Percentiles rank a stretch among this genome's conserved stretches.
Conservation (phyloP, 2,329 filamentous ascomycete genomes). For the Botrytis deweyae region DNA sequence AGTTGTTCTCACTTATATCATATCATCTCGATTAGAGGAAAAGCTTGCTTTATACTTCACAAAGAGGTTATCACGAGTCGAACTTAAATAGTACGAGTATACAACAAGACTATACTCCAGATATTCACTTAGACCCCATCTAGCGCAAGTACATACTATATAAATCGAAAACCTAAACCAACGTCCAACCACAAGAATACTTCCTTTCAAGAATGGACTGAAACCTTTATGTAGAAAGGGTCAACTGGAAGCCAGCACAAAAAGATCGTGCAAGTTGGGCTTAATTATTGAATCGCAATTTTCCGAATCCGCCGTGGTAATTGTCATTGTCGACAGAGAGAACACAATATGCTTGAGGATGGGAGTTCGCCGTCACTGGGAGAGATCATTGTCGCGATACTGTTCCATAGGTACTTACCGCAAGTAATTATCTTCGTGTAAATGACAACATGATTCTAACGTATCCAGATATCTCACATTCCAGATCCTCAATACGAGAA, state of each 20-base stretch:
- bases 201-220: background rate
- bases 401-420: background rate
- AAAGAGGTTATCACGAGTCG: no score
- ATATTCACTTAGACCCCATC: background rate
- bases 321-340: accelerated
- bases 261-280: no score
- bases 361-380: accelerated
- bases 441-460: background rate
- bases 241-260: no score
- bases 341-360: accelerated
- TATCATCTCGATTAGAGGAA: background rate
- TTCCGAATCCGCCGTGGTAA: background rate
- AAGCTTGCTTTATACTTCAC: background rate
- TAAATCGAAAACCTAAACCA: background rate
- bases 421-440: background rate
- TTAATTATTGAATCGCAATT: no score
- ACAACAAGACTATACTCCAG: no score
- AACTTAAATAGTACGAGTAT: background rate
- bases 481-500: background rate
- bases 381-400: background rate
- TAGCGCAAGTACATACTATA: background rate
- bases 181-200: background rate
- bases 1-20: background rate
- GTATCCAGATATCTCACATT: accelerated
- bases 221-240: background rate